phyloP scores from a whole-genome alignment of 805 yeast genomes.

The Metschnikowia chrysomelidarum region DNA sequence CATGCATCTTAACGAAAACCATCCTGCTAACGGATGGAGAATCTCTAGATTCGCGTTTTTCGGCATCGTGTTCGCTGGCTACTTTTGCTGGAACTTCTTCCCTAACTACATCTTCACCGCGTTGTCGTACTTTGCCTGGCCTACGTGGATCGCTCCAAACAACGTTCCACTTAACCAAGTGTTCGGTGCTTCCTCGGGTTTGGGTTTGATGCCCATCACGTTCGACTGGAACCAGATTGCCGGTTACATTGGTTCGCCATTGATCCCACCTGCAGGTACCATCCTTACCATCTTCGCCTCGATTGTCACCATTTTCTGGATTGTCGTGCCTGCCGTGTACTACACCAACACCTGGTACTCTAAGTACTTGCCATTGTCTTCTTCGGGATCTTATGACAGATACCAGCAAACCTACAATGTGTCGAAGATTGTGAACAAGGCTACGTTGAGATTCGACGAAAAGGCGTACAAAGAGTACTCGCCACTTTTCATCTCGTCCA shows the following conservation, averaged over 20 bases:
- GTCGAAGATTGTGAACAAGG: conserved; percentile 41
- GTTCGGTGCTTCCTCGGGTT: conserved; percentile 60
- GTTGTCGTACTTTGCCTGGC: conserved; percentile 59
- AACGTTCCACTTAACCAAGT: conserved; percentile 61
- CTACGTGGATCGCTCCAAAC: conserved; percentile 64
- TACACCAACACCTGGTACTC: conserved; percentile 58
- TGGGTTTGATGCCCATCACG: conserved; percentile 63
- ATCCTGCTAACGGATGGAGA: conserved; percentile 60
- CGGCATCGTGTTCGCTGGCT: conserved; percentile 4
- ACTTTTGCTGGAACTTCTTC: conserved; percentile 12
- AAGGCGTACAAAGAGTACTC: conserved; percentile 56
- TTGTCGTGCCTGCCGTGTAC: conserved; percentile 52
- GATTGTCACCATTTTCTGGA: conserved; percentile 44
- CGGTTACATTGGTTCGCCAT: conserved; percentile 57
- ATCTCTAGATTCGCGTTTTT: conserved; percentile 23
- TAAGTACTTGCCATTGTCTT: conserved; percentile 56
- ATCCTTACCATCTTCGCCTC: conserved; percentile 42
- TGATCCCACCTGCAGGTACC: conserved; percentile 59
- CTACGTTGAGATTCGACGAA: conserved; percentile 41
- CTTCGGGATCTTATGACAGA: conserved; percentile 50
- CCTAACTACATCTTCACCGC: conserved; percentile 50
- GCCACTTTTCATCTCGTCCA: conserved; percentile 59
- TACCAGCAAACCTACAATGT: conserved; percentile 51
- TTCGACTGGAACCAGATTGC: conserved; percentile 70
- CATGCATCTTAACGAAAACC: conserved; percentile 50